These are phyloP conservation scores for Solanum bukasovii DNA, from an alignment of 257 asterid genomes.

Conservation along the genomic window DNA sequence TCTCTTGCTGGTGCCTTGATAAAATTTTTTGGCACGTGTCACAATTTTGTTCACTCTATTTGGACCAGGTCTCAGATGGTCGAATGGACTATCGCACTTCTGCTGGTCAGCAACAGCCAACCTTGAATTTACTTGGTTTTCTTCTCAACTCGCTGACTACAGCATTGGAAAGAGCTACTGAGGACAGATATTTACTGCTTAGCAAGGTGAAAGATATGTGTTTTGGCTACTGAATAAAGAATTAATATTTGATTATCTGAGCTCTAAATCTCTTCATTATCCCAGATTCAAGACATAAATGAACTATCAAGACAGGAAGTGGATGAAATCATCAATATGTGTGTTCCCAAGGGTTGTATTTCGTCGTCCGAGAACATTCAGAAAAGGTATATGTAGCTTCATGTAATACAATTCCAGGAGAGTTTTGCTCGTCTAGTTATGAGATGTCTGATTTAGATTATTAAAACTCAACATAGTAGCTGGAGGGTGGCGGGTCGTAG, in stretches of 20 bases:
- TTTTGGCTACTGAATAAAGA: background rate
- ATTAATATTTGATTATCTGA: background rate
- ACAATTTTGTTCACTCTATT: conserved; percentile 1
- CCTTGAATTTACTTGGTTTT: conserved; percentile 45
- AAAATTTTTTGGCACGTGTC: background rate
- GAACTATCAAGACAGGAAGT: conserved; percentile 96
- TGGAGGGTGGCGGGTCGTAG: background rate
- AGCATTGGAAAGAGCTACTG: conserved; percentile 67
- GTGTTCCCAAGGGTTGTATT: conserved; percentile 41
- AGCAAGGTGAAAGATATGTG: conserved; percentile 45
- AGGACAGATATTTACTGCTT: conserved; percentile 73
- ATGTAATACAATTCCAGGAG: background rate
- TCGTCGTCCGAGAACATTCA: conserved; percentile 70
- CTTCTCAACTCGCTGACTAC: conserved; percentile 54
- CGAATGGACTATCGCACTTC: conserved; percentile 34
- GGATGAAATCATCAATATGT: conserved; percentile 67
- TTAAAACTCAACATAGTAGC: background rate
- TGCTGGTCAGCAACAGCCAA: conserved; percentile 67
- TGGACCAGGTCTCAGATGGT: conserved; percentile 57
- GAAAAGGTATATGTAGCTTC: conserved; percentile 39
- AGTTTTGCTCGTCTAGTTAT: background rate
- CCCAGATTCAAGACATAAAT: conserved; percentile 84
- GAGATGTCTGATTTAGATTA: background rate
- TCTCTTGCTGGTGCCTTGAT: background rate
- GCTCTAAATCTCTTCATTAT: background rate